These are phyloP conservation scores for Escovopsis weberi DNA, from an alignment of 2,329 filamentous ascomycete species.

Conservation along the genomic window DNA sequence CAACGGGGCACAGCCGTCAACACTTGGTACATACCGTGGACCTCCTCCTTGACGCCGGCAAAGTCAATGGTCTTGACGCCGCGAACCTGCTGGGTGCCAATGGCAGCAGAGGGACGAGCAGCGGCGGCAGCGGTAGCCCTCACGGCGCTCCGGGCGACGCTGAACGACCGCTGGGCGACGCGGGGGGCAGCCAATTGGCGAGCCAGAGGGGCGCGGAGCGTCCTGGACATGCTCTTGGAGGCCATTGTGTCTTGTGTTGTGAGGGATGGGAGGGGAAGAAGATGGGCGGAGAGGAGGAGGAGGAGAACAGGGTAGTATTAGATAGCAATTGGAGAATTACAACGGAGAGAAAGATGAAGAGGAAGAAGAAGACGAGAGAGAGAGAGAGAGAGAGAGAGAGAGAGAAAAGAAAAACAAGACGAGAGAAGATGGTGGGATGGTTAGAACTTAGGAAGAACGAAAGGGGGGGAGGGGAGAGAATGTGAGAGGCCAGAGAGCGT, in stretches of 20 bases:
- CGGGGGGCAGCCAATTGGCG: constrained; percentile 48
- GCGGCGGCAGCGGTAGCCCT: constrained; percentile 32
- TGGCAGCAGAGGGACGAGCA: constrained; percentile 35
- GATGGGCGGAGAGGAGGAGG: constrained; percentile 15
- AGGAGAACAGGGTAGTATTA: constrained; percentile 16
- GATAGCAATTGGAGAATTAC: constrained; percentile 8
- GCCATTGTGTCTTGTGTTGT: constrained; percentile 48
- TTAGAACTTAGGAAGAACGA: neutral
- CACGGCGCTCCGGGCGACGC: constrained; percentile 42
- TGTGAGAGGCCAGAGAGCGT: too few species aligned
- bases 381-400: neutral
- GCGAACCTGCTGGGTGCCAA: constrained; percentile 57
- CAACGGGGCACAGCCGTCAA: too few species aligned
- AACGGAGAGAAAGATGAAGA: neutral
- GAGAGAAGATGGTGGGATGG: too few species aligned
- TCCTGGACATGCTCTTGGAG: constrained; percentile 58
- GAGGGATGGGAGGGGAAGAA: constrained; percentile 15
- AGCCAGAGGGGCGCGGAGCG: constrained; percentile 47
- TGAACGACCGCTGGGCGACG: constrained; percentile 47
- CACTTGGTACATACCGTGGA: constrained; percentile 79
- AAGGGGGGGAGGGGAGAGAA: constrained; percentile 2
- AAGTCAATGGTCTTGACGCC: constrained; percentile 99
- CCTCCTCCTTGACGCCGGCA: constrained; percentile 84
- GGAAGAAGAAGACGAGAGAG: neutral
- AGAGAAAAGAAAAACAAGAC: neutral